phyloP scores from a whole-genome alignment of 2,329 filamentous ascomycete species.

The Kalaharituber pfeilii region DNA sequence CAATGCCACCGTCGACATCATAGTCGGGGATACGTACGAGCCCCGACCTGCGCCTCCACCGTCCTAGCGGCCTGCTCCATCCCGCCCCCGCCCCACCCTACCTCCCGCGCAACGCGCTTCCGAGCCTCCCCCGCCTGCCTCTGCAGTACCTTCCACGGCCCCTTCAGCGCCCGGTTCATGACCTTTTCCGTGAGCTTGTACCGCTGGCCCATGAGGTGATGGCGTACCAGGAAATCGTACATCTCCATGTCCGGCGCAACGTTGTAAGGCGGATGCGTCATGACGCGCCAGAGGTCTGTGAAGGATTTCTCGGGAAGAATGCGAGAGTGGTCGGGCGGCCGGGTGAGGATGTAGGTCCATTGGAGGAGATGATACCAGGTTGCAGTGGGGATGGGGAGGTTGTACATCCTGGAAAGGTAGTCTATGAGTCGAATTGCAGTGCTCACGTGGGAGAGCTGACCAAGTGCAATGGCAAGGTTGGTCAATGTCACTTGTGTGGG shows the following conservation, averaged over 20 bases:
- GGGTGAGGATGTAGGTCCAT: slow-evolving; percentile 45
- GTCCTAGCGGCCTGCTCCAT: background rate
- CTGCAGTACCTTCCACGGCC: background rate
- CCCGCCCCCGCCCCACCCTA: background rate
- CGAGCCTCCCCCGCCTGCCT: background rate
- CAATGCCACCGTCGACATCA: no score
- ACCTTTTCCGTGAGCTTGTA: slow-evolving; percentile 7
- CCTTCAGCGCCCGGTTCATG: slow-evolving; percentile 10
- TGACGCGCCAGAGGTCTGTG: slow-evolving; percentile 38
- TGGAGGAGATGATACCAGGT: slow-evolving; percentile 51
- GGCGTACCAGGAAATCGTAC: slow-evolving; percentile 33
- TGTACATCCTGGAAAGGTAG: slow-evolving; percentile 43
- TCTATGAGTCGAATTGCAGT: slow-evolving; percentile 43
- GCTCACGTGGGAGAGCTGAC: slow-evolving; percentile 46
- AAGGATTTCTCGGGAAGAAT: slow-evolving; percentile 33
- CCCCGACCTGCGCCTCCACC: background rate
- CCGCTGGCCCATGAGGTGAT: slow-evolving; percentile 25
- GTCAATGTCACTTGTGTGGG: slow-evolving; percentile 44
- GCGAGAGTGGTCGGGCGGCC: slow-evolving; percentile 27
- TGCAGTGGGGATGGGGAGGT: slow-evolving; percentile 37
- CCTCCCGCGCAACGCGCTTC: background rate
- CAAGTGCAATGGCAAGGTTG: slow-evolving; percentile 50
- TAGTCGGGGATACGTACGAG: no score
- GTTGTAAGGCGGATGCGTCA: slow-evolving; percentile 42
- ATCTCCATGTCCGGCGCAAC: slow-evolving; percentile 41